Conservation (phyloP, 768 basidiomycete genomes). For the Tricholoma bakamatsutake region DNA sequence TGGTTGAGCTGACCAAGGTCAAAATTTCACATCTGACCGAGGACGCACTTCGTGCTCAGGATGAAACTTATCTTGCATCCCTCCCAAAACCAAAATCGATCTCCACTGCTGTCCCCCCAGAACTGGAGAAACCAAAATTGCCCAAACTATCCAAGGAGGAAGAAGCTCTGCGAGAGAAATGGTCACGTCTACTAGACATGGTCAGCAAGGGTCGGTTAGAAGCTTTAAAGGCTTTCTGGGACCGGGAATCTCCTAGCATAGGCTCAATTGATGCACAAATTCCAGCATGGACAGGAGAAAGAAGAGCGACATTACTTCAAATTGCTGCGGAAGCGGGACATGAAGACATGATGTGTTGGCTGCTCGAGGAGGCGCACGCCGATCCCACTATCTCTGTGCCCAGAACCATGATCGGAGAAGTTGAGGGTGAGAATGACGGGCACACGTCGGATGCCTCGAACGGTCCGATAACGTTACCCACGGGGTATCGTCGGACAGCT, state of each 20-base stretch:
- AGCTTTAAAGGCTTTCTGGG: slow-evolving; percentile 73
- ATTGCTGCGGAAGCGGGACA: slow-evolving; percentile 68
- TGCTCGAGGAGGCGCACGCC: slow-evolving; percentile 70
- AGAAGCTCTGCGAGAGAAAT: slow-evolving; percentile 71
- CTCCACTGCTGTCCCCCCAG: slow-evolving; percentile 26
- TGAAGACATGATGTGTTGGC: slow-evolving; percentile 67
- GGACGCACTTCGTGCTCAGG: slow-evolving; percentile 75
- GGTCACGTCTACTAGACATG: slow-evolving; percentile 87
- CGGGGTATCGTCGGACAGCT: slow-evolving; percentile 54
- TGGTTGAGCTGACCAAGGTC: slow-evolving; percentile 76
- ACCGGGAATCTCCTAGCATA: slow-evolving; percentile 54
- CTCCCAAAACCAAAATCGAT: slow-evolving; percentile 72
- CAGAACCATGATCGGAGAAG: slow-evolving; percentile 20
- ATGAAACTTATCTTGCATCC: slow-evolving; percentile 86
- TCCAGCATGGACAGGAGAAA: slow-evolving; percentile 67
- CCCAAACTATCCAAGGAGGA: slow-evolving; percentile 77
- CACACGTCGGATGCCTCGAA: slow-evolving; percentile 25
- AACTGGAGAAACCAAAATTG: slow-evolving; percentile 41
- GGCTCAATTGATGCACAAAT: slow-evolving; percentile 58
- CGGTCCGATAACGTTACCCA: slow-evolving; percentile 16
- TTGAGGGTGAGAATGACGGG: slow-evolving; percentile 28
- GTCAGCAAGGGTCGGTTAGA: slow-evolving; percentile 80
- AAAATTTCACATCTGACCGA: slow-evolving; percentile 87
- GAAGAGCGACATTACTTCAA: slow-evolving; percentile 66
- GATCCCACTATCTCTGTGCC: slow-evolving; percentile 76